Base-by-base conservation (phyloP, 495 filamentous ascomycete genomes). In the Clavariopsis aquatica region DNA sequence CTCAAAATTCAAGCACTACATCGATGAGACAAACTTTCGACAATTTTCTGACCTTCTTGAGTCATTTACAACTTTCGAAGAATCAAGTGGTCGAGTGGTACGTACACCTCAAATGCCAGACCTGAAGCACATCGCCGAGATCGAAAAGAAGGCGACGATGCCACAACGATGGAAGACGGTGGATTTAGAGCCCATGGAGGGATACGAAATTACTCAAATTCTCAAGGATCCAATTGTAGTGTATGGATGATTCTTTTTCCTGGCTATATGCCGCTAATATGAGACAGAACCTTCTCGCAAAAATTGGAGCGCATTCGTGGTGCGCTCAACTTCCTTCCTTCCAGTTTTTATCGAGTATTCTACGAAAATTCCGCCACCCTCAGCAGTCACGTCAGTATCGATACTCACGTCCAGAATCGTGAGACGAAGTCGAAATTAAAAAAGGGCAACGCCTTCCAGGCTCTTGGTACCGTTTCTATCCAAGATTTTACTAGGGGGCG, bases 281-380 rank as follows among this genome's bases (percentile, higher is more conserved):
- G 41, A 1, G 23, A 19, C 13, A 64, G 55, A 56, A 69, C 58
- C 1, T 61, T 61, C 47, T 2, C 1, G 12, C 46, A 53, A 22
- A 6, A 24, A 1, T 10, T 26, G 1, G 58, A 61, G 22, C 58
- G 1, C n/a, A 23, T 61, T 22, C 45, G 58, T 22, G 49, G 26
- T 20, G 27, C 27, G 22, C 23, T 1, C 46, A 61, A 53, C 8
- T 1, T 52, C 3, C 58, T 61, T 2, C 58, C 58, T 8, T 8
- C n/a, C 10, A n/a, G 8, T 1, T 43, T 61, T 27, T 61, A 38
- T 22, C 26, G 58, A 6, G 45, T 51, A 20, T 51, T 52, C 41
- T 61, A 52, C 58, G 58, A 61, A 20, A 36, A 9, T 38, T 61
- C 58, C 9, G 58, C 58, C n/a, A 61, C 58, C 15, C 58, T 61